A percentile compares a stretch with the other conserved stretches of the same genome.
phyloP scores from a whole-genome alignment of 1,284 basidiomycete genomes.

The Trichosporon sp. region DNA sequence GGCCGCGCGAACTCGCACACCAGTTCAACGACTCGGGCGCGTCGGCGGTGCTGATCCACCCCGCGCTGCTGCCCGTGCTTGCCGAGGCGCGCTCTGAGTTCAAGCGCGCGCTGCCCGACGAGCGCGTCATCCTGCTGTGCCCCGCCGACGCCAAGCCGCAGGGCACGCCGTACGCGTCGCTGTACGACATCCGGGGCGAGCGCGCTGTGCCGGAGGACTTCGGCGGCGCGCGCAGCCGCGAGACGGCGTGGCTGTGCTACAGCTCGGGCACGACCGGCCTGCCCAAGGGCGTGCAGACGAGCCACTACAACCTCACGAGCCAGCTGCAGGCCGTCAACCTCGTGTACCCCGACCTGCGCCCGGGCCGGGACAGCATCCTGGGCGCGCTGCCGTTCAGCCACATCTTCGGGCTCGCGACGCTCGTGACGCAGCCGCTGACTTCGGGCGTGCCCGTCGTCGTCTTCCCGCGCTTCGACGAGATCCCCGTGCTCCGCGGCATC shows the following conservation, averaged over 20 bases:
- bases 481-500: constrained; percentile 61
- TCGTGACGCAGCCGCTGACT: constrained; percentile 61
- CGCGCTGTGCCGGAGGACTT: constrained; percentile 10
- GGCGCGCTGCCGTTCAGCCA: constrained; percentile 19
- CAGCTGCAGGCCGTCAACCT: constrained; percentile 23
- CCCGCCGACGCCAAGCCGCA: constrained; percentile 19
- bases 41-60: constrained; percentile 57
- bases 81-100: constrained; percentile 26
- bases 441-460: constrained; percentile 62
- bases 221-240: constrained; percentile 7
- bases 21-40: constrained; percentile 56
- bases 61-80: constrained; percentile 52
- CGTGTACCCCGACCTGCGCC: constrained; percentile 10
- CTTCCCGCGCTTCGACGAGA: constrained; percentile 59
- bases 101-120: constrained; percentile 13
- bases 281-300: constrained; percentile 54
- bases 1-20: constrained; percentile 42
- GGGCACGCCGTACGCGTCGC: constrained; percentile 11
- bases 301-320: constrained; percentile 60
- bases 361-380: constrained; percentile 14
- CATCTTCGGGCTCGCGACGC: constrained; percentile 23
- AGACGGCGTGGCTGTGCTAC: constrained; percentile 56
- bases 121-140: constrained; percentile 35
- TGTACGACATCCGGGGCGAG: constrained; percentile 13
- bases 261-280: constrained; percentile 58